phyloP scores from a whole-genome alignment of 2,329 filamentous ascomycete genomes.

The Arachnopeziza araneosa region DNA sequence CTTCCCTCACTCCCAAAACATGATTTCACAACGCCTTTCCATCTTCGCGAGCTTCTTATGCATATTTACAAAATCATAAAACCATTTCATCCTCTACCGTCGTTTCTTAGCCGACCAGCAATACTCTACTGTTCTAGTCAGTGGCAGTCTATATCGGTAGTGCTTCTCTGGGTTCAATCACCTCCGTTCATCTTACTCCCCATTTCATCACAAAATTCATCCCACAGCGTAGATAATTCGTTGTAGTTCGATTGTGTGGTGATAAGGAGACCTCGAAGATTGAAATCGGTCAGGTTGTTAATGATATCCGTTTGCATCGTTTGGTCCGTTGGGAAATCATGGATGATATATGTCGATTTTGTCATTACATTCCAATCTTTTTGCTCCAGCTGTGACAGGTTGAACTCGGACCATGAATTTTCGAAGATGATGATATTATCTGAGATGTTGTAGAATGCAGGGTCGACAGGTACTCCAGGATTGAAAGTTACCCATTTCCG shows the following conservation, averaged over 20 bases:
- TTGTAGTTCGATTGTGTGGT: slow-evolving; percentile 19
- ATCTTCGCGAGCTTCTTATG: background rate
- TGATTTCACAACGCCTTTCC: background rate
- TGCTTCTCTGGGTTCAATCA: background rate
- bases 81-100: background rate
- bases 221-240: slow-evolving; percentile 15
- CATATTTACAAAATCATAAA: background rate
- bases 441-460: slow-evolving; percentile 17
- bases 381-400: slow-evolving; percentile 6
- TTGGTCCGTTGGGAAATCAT: slow-evolving; percentile 14
- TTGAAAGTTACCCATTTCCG: slow-evolving; percentile 16
- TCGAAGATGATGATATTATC: slow-evolving; percentile 22
- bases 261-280: slow-evolving; percentile 15
- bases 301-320: slow-evolving; percentile 12
- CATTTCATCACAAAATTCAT: slow-evolving; percentile 8
- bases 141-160: background rate
- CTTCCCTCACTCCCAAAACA: background rate
- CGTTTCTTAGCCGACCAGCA: background rate
- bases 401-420: slow-evolving; percentile 16
- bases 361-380: slow-evolving; percentile 5
- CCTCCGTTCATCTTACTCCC: background rate
- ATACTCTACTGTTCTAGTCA: background rate
- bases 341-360: slow-evolving; percentile 18
- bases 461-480: slow-evolving; percentile 18
- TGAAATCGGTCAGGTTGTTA: slow-evolving; percentile 14